These are phyloP conservation scores for Nemania serpens DNA, from an alignment of 2,329 filamentous ascomycete species.

Conservation along the genomic window DNA sequence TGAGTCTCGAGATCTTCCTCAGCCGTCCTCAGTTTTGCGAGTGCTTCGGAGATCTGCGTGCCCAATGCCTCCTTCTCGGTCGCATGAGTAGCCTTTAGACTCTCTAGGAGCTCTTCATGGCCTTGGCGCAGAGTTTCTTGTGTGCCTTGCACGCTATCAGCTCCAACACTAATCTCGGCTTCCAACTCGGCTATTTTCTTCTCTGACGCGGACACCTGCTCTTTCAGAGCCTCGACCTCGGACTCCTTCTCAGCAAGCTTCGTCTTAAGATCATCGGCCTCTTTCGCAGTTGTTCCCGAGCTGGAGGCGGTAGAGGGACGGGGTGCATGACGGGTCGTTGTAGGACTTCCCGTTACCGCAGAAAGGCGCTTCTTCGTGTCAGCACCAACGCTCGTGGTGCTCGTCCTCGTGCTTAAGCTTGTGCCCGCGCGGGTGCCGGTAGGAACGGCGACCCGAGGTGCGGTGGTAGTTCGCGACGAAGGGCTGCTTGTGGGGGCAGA, in stretches of 20 bases:
- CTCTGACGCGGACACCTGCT: conserved; percentile 59
- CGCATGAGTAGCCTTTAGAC: conserved; percentile 56
- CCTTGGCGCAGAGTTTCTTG: conserved; percentile 50
- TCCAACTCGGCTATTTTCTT: conserved; percentile 60
- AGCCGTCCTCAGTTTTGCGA: conserved; percentile 56
- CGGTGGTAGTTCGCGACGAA: conserved; percentile 43
- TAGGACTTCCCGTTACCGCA: conserved; percentile 46
- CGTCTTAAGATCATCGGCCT: conserved; percentile 63
- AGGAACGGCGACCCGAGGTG: conserved; percentile 46
- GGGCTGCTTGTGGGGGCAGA: conserved; percentile 32
- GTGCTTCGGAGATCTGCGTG: conserved; percentile 52
- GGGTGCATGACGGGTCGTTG: conserved; percentile 45
- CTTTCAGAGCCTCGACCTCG: conserved; percentile 61
- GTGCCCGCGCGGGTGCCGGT: conserved; percentile 40
- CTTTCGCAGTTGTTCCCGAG: conserved; percentile 53
- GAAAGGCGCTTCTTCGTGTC: conserved; percentile 64
- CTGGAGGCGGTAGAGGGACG: conserved; percentile 48
- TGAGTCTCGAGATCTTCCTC: conserved; percentile 57
- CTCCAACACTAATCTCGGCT: conserved; percentile 53
- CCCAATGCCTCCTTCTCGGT: conserved; percentile 53
- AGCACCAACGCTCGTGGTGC: conserved; percentile 46
- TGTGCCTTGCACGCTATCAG: conserved; percentile 43
- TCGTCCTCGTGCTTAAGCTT: conserved; percentile 41
- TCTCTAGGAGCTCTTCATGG: conserved; percentile 53
- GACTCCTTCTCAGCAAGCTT: conserved; percentile 63